Base-by-base conservation (phyloP, 2,329 filamentous ascomycete species). In the Fusarium liriodendri region DNA sequence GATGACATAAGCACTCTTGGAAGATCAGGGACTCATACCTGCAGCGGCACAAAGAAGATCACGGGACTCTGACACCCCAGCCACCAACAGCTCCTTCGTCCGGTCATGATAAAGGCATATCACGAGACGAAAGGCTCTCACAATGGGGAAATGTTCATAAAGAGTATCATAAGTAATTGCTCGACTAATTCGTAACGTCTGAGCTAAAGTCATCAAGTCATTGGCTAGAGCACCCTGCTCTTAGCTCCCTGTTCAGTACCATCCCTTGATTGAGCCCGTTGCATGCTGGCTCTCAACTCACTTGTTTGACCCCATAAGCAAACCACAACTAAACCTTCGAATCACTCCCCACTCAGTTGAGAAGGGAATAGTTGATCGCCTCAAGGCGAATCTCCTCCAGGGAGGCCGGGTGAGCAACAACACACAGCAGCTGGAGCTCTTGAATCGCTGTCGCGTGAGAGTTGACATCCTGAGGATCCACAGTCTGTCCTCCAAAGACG, bases 1-100 rank as follows among this genome's bases (percentile, higher is more conserved):
- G 61, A 73, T 78, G 71, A 78, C 76, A 69, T 78, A 78, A 78
- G 58, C 76, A 45, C 33, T 25, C 52, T 38, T 55, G 22, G 20
- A 8, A 40, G 32, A 40, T 38, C 3, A 3, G 33, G 35, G 6
- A 37, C 35, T 16, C 14, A 18, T 37, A 8, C 14, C 14, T 37
- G 3, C 35, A 18, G 14, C 35, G 4, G 7, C 35, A 14, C 35
- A 37, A 37, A 37, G 16, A 37, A 18, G 35, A 37, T 37, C 35
- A 37, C 35, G 35, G 35, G 35, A 37, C 35, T 35, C 33, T 37
- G 7, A 3, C 35, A 37, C 35, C 14, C 33, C 35, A 18, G 35
- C 16, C 14, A 37, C 35, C 35, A 37, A 16, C 35, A 18, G 6
- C 10, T 42, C 38, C n/a, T 42, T n/a, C 37, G 18, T 40, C 37